phyloP scores from a whole-genome alignment of 805 yeast genomes.

The Cyberlindnera mycetangii region DNA sequence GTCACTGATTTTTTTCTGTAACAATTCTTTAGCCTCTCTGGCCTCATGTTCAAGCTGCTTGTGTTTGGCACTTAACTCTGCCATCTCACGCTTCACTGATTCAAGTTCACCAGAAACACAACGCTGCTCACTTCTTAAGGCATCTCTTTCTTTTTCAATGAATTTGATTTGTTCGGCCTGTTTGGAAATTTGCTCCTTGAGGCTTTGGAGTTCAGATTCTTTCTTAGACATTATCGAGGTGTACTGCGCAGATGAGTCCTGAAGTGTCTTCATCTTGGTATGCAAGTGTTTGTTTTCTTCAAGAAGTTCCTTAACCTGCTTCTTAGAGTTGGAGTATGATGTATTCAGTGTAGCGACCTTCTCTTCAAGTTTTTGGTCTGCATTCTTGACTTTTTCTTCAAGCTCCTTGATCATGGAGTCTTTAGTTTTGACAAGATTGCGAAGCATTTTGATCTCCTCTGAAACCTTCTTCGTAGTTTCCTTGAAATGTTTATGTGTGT shows the following conservation, averaged over 20 bases:
- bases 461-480: slow-evolving; percentile 17
- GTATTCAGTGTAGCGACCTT: slow-evolving; percentile 34
- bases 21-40: slow-evolving; percentile 37
- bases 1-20: slow-evolving; percentile 41
- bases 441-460: slow-evolving; percentile 33
- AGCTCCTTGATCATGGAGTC: slow-evolving; percentile 33
- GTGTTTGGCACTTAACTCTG: slow-evolving; percentile 25
- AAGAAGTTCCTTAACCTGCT: slow-evolving; percentile 35
- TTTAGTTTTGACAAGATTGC: slow-evolving; percentile 30
- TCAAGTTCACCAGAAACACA: slow-evolving; percentile 28
- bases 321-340: slow-evolving; percentile 34
- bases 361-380: slow-evolving; percentile 34
- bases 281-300: slow-evolving; percentile 45
- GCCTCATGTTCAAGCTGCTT: slow-evolving; percentile 46
- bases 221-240: slow-evolving; percentile 34
- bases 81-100: slow-evolving; percentile 27
- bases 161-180: slow-evolving; percentile 27
- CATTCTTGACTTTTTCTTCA: slow-evolving; percentile 29
- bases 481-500: slow-evolving; percentile 13
- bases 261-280: slow-evolving; percentile 36
- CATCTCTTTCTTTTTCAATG: slow-evolving; percentile 32
- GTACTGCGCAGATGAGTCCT: slow-evolving; percentile 35
- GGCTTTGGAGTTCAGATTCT: slow-evolving; percentile 32
- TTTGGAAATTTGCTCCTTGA: slow-evolving; percentile 27
- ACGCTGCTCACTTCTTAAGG: slow-evolving; percentile 28